These are phyloP conservation scores for Chondrus crispus DNA, from an alignment of 23 red algal genomes.

Conservation along the genomic window DNA sequence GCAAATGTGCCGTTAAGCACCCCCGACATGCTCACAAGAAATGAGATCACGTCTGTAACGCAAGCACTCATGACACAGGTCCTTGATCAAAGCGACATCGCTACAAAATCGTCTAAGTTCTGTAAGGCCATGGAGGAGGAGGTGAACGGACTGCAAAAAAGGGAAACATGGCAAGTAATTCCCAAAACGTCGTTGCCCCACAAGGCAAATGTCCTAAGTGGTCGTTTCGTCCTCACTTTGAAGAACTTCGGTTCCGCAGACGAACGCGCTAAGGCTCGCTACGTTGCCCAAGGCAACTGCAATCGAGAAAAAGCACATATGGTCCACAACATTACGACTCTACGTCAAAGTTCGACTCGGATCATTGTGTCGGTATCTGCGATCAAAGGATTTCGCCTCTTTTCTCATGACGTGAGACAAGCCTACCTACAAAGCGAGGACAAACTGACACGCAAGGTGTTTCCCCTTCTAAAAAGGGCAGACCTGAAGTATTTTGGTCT, in stretches of 20 bases:
- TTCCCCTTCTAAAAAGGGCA: neutral
- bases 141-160: too few species aligned
- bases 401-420: neutral
- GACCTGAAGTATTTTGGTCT: neutral
- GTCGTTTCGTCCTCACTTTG: neutral
- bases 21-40: too few species aligned
- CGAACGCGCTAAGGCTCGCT: neutral
- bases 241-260: neutral
- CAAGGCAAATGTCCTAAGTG: neutral
- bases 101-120: too few species aligned
- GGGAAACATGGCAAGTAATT: too few species aligned
- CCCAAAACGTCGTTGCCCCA: too few species aligned
- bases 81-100: too few species aligned
- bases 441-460: neutral
- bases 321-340: neutral
- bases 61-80: too few species aligned
- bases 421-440: constrained; percentile 6
- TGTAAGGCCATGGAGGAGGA: too few species aligned
- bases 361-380: constrained; percentile 10
- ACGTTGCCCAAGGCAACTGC: neutral
- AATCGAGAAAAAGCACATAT: neutral
- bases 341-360: neutral
- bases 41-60: too few species aligned
- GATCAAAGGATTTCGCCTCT: neutral
- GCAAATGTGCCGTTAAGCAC: too few species aligned